Percentiles rank a stretch among this genome's conserved stretches.
Conservation (phyloP, 352 stramenopile genomes). For the Phytophthora hibernalis region DNA sequence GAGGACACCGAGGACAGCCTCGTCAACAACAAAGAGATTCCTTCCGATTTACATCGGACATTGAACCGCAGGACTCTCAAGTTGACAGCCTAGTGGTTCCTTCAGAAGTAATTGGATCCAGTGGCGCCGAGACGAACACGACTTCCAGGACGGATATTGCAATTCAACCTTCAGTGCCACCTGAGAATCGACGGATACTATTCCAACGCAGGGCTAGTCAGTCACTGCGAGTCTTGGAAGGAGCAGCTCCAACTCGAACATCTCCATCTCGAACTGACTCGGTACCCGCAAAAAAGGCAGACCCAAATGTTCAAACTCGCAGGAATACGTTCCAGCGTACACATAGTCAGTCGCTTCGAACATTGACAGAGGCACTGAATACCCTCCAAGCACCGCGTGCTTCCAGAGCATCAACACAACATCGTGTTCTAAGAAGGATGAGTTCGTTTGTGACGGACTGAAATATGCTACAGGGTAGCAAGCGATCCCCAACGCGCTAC, state of each 20-base stretch:
- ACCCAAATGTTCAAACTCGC: neutral
- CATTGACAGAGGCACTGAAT: constrained; percentile 16
- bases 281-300: neutral
- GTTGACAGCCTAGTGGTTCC: neutral
- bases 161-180: neutral
- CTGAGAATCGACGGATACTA: constrained; percentile 3
- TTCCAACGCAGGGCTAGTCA: constrained; percentile 28
- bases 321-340: constrained; percentile 27
- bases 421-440: constrained; percentile 30
- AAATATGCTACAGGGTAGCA: constrained; percentile 2
- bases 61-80: constrained; percentile 9
- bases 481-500: constrained; percentile 35
- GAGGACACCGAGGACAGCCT: neutral
- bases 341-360: constrained; percentile 28
- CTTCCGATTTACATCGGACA: constrained; percentile 19
- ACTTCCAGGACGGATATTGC: neutral
- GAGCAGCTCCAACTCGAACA: constrained; percentile 5
- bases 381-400: constrained; percentile 1
- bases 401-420: constrained; percentile 6
- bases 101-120: neutral
- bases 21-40: constrained; percentile 1
- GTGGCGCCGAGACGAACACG: neutral
- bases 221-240: constrained; percentile 27
- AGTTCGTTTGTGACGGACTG: constrained; percentile 34
- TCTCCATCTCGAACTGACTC: too few species aligned